Conservation (phyloP, 352 stramenopile genomes). For the Phytopythium helicoides region DNA sequence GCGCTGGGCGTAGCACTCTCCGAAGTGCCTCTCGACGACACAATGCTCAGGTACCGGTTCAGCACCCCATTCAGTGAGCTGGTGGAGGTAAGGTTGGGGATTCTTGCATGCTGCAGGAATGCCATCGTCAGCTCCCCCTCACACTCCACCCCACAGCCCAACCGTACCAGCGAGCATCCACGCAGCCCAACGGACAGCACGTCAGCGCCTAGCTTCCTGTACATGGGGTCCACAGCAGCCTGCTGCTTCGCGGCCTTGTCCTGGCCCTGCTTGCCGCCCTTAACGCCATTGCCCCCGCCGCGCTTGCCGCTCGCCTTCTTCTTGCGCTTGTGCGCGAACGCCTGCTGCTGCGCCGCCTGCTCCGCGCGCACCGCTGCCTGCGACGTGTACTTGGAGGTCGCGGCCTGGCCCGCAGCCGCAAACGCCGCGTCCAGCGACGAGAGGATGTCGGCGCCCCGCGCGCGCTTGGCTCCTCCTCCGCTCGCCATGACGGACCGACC, state of each 20-base stretch:
- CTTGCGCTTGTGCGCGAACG: constrained; percentile 75
- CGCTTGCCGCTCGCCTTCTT: constrained; percentile 3
- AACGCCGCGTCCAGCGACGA: constrained; percentile 78
- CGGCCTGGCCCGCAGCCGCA: constrained; percentile 22
- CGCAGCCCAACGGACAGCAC: constrained; percentile 58
- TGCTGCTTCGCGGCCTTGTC: constrained; percentile 6
- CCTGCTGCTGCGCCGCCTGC: constrained; percentile 50
- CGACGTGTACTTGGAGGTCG: constrained; percentile 66
- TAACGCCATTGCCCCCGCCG: constrained; percentile 12
- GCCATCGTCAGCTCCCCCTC: background rate
- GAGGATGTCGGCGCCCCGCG: constrained; percentile 56
- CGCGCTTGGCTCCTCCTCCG: constrained; percentile 41
- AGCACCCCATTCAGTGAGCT: constrained; percentile 9
- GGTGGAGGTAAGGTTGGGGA: constrained; percentile 9
- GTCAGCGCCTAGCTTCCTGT: constrained; percentile 47
- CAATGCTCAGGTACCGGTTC: constrained; percentile 21
- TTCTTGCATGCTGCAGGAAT: constrained; percentile 2
- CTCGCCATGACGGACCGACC: no score
- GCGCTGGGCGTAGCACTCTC: background rate
- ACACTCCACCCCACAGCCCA: background rate
- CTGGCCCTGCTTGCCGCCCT: constrained; percentile 6
- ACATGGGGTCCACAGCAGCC: constrained; percentile 37
- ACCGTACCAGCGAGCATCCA: constrained; percentile 58
- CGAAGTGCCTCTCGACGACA: constrained; percentile 5
- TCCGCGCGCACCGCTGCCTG: constrained; percentile 40